A percentile compares a stretch with the other conserved stretches of the same genome.
Evolutionary conservation across 2,329 filamentous ascomycete species (phyloP).

Genomic region (Aureobasidium pullulans): DNA sequence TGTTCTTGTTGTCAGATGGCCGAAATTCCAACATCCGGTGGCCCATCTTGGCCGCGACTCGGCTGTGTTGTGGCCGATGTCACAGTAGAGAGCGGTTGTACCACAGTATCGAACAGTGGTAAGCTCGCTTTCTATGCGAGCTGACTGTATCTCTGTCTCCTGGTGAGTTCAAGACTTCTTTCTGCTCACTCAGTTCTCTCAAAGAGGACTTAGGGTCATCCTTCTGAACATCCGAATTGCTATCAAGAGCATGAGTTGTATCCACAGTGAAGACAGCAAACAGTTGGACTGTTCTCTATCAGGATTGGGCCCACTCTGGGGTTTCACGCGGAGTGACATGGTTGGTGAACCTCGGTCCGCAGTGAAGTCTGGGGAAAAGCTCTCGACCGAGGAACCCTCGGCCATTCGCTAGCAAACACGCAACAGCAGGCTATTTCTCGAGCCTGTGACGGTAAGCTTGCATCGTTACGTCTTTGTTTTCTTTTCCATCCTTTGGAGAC

Average conservation of each 20-base stretch:
- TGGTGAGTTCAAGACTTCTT: neutral
- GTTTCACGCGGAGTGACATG: neutral
- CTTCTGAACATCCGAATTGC: too few relatives aligned
- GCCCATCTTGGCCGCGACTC: constrained; percentile 1
- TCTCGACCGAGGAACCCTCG: constrained; percentile 1
- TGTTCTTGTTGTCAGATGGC: neutral
- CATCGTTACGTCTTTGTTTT: neutral
- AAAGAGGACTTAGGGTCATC: too few relatives aligned
- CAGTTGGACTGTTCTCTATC: neutral
- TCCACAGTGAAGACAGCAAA: too few relatives aligned
- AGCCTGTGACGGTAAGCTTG: neutral
- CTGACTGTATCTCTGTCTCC: neutral
- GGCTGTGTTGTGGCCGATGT: neutral
- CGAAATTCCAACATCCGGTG: neutral
- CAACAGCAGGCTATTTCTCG: neutral
- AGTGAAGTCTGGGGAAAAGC: neutral
- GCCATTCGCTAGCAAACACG: neutral
- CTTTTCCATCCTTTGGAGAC: neutral
- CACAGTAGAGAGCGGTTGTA: neutral
- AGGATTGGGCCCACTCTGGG: neutral
- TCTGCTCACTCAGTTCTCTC: too few relatives aligned
- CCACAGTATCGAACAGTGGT: neutral
- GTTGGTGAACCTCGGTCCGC: neutral
- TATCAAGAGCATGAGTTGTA: too few relatives aligned
- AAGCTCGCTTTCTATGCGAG: neutral